These are phyloP conservation scores for Globisporangium camurandrum DNA, from an alignment of 352 stramenopile genomes.

Conservation along the genomic window DNA sequence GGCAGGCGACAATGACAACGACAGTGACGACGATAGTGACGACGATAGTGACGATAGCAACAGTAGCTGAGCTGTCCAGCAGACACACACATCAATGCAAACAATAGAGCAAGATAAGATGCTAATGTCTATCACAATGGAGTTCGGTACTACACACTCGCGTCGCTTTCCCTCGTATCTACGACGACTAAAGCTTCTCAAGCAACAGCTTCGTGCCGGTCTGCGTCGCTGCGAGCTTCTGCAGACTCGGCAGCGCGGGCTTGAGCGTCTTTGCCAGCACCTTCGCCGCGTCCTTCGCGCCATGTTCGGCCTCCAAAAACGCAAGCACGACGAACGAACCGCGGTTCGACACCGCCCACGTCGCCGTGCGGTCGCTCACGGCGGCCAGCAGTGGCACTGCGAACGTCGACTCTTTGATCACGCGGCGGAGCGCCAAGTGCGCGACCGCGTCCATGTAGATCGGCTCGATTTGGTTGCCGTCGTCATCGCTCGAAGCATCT, in stretches of 20 bases:
- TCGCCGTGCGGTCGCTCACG: slow-evolving; percentile 29
- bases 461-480: too few relatives aligned
- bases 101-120: slow-evolving; percentile 12
- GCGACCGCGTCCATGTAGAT: slow-evolving; percentile 69
- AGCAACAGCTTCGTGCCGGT: slow-evolving; percentile 79
- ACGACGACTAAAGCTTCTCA: slow-evolving; percentile 66
- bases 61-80: neutral
- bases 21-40: slow-evolving; percentile 16
- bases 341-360: slow-evolving; percentile 66
- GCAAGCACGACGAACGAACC: slow-evolving; percentile 79
- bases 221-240: slow-evolving; percentile 49
- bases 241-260: slow-evolving; percentile 39
- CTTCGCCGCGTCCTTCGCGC: slow-evolving; percentile 33
- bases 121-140: slow-evolving; percentile 15
- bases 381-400: slow-evolving; percentile 45
- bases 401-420: slow-evolving; percentile 71
- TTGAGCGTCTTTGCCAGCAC: slow-evolving; percentile 61
- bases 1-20: slow-evolving; percentile 8
- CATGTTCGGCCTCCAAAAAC: slow-evolving; percentile 68
- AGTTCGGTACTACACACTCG: neutral
- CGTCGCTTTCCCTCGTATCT: slow-evolving; percentile 5
- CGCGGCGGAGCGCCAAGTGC: slow-evolving; percentile 58
- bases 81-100: slow-evolving; percentile 7
- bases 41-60: slow-evolving; percentile 11
- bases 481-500: slow-evolving; percentile 22